Percentiles rank a stretch among this genome's conserved stretches.
Evolutionary conservation across 2,329 filamentous ascomycete species (phyloP).

Genomic region (Chrysoporthe austroafricana): DNA sequence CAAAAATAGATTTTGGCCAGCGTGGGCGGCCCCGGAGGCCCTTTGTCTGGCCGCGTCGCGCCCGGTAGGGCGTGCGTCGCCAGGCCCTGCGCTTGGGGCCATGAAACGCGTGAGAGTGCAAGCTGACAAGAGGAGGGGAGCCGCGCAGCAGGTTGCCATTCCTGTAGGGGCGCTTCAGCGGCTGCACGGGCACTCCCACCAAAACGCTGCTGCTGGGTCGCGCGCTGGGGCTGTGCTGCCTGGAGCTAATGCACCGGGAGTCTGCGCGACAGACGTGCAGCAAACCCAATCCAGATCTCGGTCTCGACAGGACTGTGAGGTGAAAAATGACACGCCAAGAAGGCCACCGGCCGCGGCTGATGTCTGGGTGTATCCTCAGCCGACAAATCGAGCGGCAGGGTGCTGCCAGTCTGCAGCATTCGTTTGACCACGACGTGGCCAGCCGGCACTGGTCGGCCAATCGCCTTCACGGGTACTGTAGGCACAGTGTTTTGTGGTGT

Average conservation of each 20-base stretch:
- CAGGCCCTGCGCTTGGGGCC: constrained; percentile 11
- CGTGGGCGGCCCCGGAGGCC: constrained; percentile 14
- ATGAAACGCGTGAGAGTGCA: constrained; percentile 25
- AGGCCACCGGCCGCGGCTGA: neutral
- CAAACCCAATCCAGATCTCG: neutral
- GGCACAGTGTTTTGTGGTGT: neutral
- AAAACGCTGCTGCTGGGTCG: neutral
- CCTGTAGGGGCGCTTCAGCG: neutral
- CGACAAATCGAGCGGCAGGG: neutral
- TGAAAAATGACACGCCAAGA: constrained; percentile 4
- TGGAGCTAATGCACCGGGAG: constrained; percentile 1
- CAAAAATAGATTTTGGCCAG: constrained; percentile 23
- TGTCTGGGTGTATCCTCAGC: neutral
- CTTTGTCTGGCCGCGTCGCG: constrained; percentile 18
- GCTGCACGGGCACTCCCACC: neutral
- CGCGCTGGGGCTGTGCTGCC: neutral
- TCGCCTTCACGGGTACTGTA: neutral
- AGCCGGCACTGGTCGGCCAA: constrained; percentile 13
- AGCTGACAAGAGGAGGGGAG: constrained; percentile 16
- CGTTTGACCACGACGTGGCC: constrained; percentile 8
- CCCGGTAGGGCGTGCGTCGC: constrained; percentile 14
- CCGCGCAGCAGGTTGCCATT: neutral
- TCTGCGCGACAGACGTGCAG: constrained; percentile 2
- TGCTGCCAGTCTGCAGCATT: neutral
- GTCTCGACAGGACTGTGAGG: neutral